Base-by-base conservation (phyloP, 192 early-diverging fungal genomes). In the Coemansia biformis region DNA sequence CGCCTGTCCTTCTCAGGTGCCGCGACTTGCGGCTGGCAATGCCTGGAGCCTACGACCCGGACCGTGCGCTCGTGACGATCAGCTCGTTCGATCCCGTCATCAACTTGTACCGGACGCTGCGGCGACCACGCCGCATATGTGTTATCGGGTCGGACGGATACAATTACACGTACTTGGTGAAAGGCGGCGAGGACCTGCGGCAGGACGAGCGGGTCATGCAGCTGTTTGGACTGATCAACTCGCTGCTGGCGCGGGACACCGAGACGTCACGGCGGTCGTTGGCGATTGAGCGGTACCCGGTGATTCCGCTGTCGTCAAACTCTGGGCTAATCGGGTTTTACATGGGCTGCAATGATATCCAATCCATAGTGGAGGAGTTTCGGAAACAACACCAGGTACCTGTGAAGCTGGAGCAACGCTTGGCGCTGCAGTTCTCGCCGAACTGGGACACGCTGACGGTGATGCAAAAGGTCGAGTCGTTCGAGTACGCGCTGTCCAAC, bases 171-270 rank as follows among this genome's bases (percentile, higher is more conserved):
- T 99, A 82, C 49, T 59, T 96, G 40, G 75, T 98, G 36, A 99
- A 99, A 76, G 96, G 91, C 38, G 90, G 93, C 54, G 96, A 99
- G 68, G 96, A 99, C 79, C 62, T 99, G 35, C 86, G 94, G 37
- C 93, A 96, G 65, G 96, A 99, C 58, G 96, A 99, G 76, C 86
- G 96, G 38, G 94, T 95, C 23, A 99, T 99, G 94, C 96, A 99
- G 72, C 57, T 97, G 32, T 99, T 99, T 78, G 94, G 91, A 6
- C 83, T 99, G 26, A 85, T 99, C 33, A 99, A 98, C 63, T 93
- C 91, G 13, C 60, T 98, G 26, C 79, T 99, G 0, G 76, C 73
- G 5, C 80, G 77, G 1, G 92, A 98, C 62, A 67, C 86, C 2
- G 92, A 96, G 53, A 94, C 93, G 0, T 88, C 93, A 56, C 90